Conservation (phyloP, 345 rosid species). For the Salix koriyanagi region DNA sequence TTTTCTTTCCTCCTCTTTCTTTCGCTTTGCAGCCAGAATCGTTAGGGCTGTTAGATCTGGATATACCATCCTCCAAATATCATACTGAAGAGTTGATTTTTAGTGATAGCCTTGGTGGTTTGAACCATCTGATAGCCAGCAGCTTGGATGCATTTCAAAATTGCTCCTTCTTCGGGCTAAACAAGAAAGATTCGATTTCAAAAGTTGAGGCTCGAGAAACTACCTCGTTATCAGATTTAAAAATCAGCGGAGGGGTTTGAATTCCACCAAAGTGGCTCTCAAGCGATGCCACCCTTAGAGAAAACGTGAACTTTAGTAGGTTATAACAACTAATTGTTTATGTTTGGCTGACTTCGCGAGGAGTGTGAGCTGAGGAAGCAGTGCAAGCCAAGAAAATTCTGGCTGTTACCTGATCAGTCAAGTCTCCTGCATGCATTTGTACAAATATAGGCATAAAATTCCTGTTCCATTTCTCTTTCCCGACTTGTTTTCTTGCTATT, state of each 20-base stretch:
- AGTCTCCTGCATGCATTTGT: constrained; percentile 8
- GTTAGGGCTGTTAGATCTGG: constrained; percentile 77
- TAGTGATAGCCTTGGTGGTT: constrained; percentile 73
- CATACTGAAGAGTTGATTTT: constrained; percentile 58
- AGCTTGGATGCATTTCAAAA: constrained; percentile 93
- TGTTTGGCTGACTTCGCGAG: constrained; percentile 15
- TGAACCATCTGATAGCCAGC: constrained; percentile 85
- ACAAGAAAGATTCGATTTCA: constrained; percentile 54
- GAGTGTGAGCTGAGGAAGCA: constrained; percentile 11
- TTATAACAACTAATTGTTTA: constrained; percentile 1
- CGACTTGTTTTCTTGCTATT: not conserved
- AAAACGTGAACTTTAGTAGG: constrained; percentile 1
- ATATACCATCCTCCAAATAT: constrained; percentile 61
- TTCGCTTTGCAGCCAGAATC: constrained; percentile 78
- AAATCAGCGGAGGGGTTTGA: constrained; percentile 41
- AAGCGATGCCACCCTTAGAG: not conserved
- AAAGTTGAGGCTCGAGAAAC: constrained; percentile 51
- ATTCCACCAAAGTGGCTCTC: not conserved
- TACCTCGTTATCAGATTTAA: constrained; percentile 34
- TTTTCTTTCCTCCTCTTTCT: not conserved
- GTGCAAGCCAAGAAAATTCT: constrained; percentile 10
- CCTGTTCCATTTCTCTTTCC: not conserved
- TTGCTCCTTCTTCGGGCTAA: constrained; percentile 30
- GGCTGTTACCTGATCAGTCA: constrained; percentile 7
- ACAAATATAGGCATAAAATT: constrained; percentile 17